phyloP scores from a whole-genome alignment of 768 basidiomycete genomes.

The Auricularia heimuer region DNA sequence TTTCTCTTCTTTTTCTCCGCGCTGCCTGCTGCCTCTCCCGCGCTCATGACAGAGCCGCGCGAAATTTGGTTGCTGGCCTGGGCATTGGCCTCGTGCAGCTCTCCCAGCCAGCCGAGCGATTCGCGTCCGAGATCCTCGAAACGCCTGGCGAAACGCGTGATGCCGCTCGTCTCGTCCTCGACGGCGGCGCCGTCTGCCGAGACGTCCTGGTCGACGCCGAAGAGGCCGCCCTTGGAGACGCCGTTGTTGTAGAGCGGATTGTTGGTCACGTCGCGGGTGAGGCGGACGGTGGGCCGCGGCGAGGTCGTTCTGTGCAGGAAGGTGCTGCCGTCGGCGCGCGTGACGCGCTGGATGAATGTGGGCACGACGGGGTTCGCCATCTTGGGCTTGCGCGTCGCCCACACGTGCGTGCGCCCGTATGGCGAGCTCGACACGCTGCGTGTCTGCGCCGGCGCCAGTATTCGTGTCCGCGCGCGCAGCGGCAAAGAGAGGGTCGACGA shows the following conservation, averaged over 20 bases:
- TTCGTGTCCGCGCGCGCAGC: background rate
- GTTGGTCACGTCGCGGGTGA: conserved; percentile 84
- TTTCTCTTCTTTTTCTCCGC: background rate
- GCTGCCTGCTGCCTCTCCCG: background rate
- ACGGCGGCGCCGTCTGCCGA: background rate
- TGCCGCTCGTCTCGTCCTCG: background rate
- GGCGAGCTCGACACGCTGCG: conserved; percentile 59
- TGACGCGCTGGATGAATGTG: conserved; percentile 75
- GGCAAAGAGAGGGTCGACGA: too few species aligned
- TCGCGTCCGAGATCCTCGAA: background rate
- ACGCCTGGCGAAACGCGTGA: background rate
- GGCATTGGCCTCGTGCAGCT: background rate
- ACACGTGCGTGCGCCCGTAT: conserved; percentile 77
- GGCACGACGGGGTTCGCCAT: conserved; percentile 81
- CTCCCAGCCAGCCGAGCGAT: background rate
- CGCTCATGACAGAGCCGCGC: background rate
- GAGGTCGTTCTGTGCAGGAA: conserved; percentile 86
- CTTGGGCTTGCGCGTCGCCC: conserved; percentile 53
- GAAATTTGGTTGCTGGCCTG: background rate
- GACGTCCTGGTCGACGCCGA: background rate
- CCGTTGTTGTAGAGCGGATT: conserved; percentile 79
- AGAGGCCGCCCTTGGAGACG: conserved; percentile 40
- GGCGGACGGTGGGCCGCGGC: conserved; percentile 61
- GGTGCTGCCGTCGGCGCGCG: conserved; percentile 81
- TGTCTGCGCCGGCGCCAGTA: conserved; percentile 13